A percentile compares a stretch with the other conserved stretches of the same genome.
Evolutionary conservation across 2,329 filamentous ascomycete genomes (phyloP).

Genomic region (Trichoderma breve): DNA sequence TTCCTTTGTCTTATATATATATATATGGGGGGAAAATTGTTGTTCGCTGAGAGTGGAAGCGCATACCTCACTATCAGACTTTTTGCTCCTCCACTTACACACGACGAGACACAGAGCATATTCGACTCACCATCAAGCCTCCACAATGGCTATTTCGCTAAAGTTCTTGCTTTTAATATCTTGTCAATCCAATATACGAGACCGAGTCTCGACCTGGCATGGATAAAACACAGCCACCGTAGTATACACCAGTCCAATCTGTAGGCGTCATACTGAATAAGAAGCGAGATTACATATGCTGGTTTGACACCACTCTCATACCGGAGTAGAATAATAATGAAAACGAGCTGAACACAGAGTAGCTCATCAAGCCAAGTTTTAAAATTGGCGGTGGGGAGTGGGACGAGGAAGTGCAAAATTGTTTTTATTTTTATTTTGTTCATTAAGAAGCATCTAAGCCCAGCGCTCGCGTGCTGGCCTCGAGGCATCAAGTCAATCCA

Average conservation of each 20-base stretch:
- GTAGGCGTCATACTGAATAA: background rate
- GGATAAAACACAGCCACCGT: rapidly evolving
- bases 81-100: background rate
- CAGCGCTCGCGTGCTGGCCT: background rate
- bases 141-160: too few relatives aligned
- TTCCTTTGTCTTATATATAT: background rate
- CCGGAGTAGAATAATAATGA: background rate
- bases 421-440: background rate
- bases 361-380: background rate
- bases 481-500: background rate
- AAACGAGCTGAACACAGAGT: background rate
- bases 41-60: background rate
- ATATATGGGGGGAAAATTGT: background rate
- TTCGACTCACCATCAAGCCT: too few relatives aligned
- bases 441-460: background rate
- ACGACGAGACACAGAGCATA: too few relatives aligned
- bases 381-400: background rate
- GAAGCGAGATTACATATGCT: background rate
- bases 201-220: background rate
- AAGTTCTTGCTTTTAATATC: too few relatives aligned
- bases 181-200: rapidly evolving
- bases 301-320: background rate
- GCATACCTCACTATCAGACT: too few relatives aligned
- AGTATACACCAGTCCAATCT: background rate
- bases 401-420: background rate